Conservation (phyloP, 202 grass and related monocot genomes). For the Hordeum pubiflorum region DNA sequence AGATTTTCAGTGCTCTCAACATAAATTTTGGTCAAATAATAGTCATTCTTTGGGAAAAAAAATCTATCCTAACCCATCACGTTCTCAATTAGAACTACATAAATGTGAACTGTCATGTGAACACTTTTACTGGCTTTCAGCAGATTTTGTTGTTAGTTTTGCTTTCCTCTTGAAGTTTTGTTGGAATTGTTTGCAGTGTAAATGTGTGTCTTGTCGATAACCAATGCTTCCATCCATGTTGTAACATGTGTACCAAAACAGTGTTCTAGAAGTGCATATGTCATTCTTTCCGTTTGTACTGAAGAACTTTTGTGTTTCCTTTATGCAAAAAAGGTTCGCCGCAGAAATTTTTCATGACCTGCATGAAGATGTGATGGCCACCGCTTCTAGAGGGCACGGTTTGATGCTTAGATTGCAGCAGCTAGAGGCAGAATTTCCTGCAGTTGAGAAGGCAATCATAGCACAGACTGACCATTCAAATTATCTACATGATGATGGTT, state of each 20-base stretch:
- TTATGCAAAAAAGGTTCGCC: conserved; percentile 57
- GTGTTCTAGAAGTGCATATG: background rate
- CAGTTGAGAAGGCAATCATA: conserved; percentile 65
- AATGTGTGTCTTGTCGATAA: background rate
- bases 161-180: background rate
- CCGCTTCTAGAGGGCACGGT: conserved; percentile 75
- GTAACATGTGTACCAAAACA: background rate
- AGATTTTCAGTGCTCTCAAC: background rate
- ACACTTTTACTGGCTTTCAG: background rate
- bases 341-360: conserved; percentile 95
- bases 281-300: background rate
- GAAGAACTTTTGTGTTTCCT: background rate
- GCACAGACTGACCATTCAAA: conserved; percentile 52
- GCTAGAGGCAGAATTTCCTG: conserved; percentile 88
- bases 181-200: background rate
- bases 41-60: background rate
- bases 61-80: background rate
- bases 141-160: background rate
- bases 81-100: background rate
- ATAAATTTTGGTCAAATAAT: background rate
- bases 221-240: conserved; percentile 1
- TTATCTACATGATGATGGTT: conserved; percentile 69
- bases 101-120: background rate
- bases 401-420: conserved; percentile 87
- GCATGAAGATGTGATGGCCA: conserved; percentile 84